phyloP scores from a whole-genome alignment of 2,329 filamentous ascomycete genomes.

The Didymella segeticola region DNA sequence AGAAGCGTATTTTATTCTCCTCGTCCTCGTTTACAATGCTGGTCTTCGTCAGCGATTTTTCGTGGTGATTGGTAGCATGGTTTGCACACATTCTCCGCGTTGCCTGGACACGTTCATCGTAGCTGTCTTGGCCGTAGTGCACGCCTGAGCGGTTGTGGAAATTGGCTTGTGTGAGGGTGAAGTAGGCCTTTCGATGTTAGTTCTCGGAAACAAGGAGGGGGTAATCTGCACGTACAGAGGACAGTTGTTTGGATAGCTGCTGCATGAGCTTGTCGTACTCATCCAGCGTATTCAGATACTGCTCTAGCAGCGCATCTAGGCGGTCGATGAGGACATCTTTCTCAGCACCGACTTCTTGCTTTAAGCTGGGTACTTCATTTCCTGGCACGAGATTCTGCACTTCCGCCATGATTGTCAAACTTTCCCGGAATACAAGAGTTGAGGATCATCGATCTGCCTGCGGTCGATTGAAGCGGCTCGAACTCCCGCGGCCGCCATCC shows the following conservation, averaged over 20 bases:
- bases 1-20: not conserved
- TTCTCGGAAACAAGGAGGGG: not conserved
- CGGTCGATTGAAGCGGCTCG: not conserved
- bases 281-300: constrained; percentile 71
- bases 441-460: not conserved
- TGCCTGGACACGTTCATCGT: constrained; percentile 76
- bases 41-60: not conserved
- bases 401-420: not conserved
- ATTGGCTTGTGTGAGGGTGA: constrained; percentile 74
- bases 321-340: constrained; percentile 45
- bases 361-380: too few relatives aligned
- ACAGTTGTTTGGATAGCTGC: constrained; percentile 62
- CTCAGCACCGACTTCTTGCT: not conserved
- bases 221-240: constrained; percentile 53
- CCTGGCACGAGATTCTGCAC: not conserved
- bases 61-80: too few relatives aligned
- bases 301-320: constrained; percentile 69
- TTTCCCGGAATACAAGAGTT: not conserved
- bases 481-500: constrained; percentile 25
- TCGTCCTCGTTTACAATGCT: constrained; percentile 7
- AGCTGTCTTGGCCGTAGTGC: constrained; percentile 73
- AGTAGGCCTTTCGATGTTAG: constrained; percentile 47
- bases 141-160: constrained; percentile 70
- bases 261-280: constrained; percentile 68
- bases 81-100: constrained; percentile 54